Evolutionary conservation across 192 early-diverging fungal genomes (phyloP), one percentile per base, ranked within the genome.

Genomic region (Podila epigama): DNA sequence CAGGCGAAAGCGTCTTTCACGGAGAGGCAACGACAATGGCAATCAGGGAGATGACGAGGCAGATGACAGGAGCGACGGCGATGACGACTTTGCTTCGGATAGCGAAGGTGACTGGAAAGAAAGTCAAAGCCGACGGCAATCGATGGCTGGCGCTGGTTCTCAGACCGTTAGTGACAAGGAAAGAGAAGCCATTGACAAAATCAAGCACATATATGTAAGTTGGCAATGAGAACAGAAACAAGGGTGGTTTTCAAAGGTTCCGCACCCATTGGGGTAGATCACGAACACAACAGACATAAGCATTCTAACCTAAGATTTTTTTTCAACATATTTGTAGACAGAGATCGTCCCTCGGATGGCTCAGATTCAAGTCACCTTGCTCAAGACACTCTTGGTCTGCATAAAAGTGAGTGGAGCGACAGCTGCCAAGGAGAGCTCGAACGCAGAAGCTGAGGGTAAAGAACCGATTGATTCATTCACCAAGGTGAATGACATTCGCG

Each of bases 131-230:
- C 37, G 51, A 7, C 33, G 37, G n/a, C 20, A 60, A 48, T 27
- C 35, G 1, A 40, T 13, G 10, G 27, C 36, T 3, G 65, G 29
- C 9, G 57, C 56, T 27, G 60, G 65, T 20, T 63, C 64, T 2
- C 27, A n/a, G 8, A 33, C 66, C 7, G 68, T 79, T 13, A 73
- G 34, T 20, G 70, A 75, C 31, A 79, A 41, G 39, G 75, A 79
- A n/a, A 56, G 65, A 18, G 71, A 77, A 40, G 64, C 68, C 2
- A 70, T 86, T n/a, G 81, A 81, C 6, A 73, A 64, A 22, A 71
- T 87, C 44, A 83, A 88, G 70, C 42, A 60, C 22, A 67, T 88
- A 48, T 88, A 86, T 60, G 86, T 88, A 86, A 79, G 81, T 68
- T 68, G 56, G n/a, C n/a, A n/a, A n/a, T n/a, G n/a, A n/a, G n/a